Evolutionary conservation across 2,329 filamentous ascomycete species (phyloP).

Genomic region (Aspergillus costaricaensis): DNA sequence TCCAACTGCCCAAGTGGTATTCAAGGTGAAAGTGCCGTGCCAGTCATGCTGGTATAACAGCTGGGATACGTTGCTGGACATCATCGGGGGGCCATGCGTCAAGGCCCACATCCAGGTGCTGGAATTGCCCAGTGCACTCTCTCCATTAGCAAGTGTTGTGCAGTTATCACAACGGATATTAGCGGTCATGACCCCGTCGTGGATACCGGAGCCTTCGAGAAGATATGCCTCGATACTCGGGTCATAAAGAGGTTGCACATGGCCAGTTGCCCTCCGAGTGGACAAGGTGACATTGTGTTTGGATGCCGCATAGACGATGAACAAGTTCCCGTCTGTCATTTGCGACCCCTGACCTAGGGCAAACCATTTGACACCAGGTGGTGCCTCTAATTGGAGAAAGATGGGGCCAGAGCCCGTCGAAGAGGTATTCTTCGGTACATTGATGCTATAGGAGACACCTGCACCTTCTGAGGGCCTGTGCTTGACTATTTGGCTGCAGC

Average conservation of each 20-base stretch:
- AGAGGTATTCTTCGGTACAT: slow-evolving; percentile 55
- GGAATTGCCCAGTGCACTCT: slow-evolving; percentile 18
- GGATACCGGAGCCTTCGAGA: slow-evolving; percentile 61
- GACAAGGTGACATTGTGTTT: slow-evolving; percentile 63
- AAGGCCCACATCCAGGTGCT: slow-evolving; percentile 34
- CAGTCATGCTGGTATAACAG: slow-evolving; percentile 50
- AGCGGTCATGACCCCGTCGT: slow-evolving; percentile 56
- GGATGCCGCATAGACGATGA: slow-evolving; percentile 61
- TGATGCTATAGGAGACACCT: slow-evolving; percentile 52
- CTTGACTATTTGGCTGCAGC: slow-evolving; percentile 21
- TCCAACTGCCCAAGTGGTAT: slow-evolving; percentile 53
- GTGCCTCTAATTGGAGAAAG: slow-evolving; percentile 62
- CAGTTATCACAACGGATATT: slow-evolving; percentile 53
- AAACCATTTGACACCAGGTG: slow-evolving; percentile 50
- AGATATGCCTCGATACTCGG: slow-evolving; percentile 52
- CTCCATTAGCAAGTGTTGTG: slow-evolving; percentile 22
- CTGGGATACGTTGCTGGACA: slow-evolving; percentile 48
- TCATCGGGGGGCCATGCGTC: slow-evolving; percentile 48
- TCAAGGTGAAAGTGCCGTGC: slow-evolving; percentile 47
- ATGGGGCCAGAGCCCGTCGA: slow-evolving; percentile 56
- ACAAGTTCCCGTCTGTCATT: slow-evolving; percentile 63
- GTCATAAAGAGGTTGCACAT: slow-evolving; percentile 53
- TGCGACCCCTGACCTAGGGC: slow-evolving; percentile 57
- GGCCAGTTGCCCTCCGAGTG: slow-evolving; percentile 52
- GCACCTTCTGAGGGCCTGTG: slow-evolving; percentile 23